Evolutionary conservation across 805 yeast species (phyloP), one percentile per base, ranked within the genome.

Genomic region (Hanseniaspora lachancei): DNA sequence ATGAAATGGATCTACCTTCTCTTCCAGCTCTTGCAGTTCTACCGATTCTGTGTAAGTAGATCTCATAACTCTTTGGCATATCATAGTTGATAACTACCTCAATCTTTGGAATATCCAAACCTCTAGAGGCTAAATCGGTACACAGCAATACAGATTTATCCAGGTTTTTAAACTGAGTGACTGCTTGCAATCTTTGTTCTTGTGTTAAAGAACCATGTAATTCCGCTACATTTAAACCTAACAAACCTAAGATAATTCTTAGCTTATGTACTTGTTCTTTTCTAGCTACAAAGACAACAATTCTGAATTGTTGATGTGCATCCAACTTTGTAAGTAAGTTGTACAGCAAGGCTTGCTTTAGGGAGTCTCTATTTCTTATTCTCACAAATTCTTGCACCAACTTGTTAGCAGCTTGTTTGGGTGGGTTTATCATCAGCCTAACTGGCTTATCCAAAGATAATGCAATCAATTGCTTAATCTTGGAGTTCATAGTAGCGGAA

Each of bases 11-110:
- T 57, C 79, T 79, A 77, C 99, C 99, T 54, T 86, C 87, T 71
- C 97, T 80, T 21, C 97, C 97, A 52, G 97, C 99, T 79, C 99
- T 87, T 10, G 99, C 99, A 55, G 97, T 93, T 77, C 98, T 86
- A 71, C 98, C 98, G 58, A 93, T 96, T 75, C 98, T 85, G 72
- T 93, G 98, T 64, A 93, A 74, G 69, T 93, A 93, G 40, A 91
- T 78, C 61, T 93, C 98, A 64, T 86, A 83, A 34, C 86, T 76
- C 68, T 87, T 86, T 51, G 98, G 98, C 95, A 93, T 87, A 66
- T 93, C 98, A 69, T 77, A 93, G 71, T 93, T 93, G 65, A 93
- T 78, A 48, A 93, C 99, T 58, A 84, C 81, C 68, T 89, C 97
- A 67, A 93, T 89, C 71, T 91, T 91, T 59, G 97, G 97, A 65